Conservation (phyloP, 805 yeast species). For the Saccharomycodes ludwigii region DNA sequence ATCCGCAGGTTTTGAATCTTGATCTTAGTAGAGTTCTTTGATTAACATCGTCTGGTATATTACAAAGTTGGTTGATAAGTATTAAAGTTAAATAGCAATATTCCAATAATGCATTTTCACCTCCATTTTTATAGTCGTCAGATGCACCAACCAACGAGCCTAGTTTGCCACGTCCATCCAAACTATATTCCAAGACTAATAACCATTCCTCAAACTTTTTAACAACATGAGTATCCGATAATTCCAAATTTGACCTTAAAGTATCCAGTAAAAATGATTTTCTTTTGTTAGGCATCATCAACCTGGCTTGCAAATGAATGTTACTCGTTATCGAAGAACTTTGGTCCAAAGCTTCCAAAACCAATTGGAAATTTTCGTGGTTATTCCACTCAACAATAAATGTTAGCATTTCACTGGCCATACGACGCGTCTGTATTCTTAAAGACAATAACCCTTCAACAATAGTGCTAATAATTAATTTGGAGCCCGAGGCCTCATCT, state of each 20-base stretch:
- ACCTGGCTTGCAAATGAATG: constrained; percentile 13
- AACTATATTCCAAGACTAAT: constrained; percentile 45
- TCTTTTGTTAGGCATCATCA: constrained; percentile 4
- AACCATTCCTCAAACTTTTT: constrained; percentile 65
- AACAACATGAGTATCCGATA: constrained; percentile 18
- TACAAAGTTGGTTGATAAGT: constrained; percentile 21
- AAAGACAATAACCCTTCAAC: constrained; percentile 67
- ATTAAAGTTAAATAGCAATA: constrained; percentile 22
- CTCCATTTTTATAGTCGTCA: constrained; percentile 51
- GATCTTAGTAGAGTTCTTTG: constrained; percentile 23
- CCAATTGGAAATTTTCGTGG: constrained; percentile 35
- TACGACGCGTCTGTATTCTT: constrained; percentile 58
- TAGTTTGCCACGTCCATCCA: constrained; percentile 79
- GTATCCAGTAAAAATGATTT: constrained; percentile 5
- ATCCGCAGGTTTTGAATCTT: constrained; percentile 21
- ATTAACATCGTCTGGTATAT: constrained; percentile 16
- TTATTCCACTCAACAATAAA: constrained; percentile 36
- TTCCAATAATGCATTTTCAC: constrained; percentile 29
- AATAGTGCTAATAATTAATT: constrained; percentile 43
- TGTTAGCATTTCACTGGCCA: constrained; percentile 67
- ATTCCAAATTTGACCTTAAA: constrained; percentile 2
- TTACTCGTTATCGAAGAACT: constrained; percentile 19
- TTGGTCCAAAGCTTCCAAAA: constrained; percentile 23
- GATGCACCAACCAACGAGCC: constrained; percentile 91
- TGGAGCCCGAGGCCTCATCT: constrained; percentile 36